Evolutionary conservation across 108 stramenopile species (phyloP).

Genomic region (Thalassiosira profunda): DNA sequence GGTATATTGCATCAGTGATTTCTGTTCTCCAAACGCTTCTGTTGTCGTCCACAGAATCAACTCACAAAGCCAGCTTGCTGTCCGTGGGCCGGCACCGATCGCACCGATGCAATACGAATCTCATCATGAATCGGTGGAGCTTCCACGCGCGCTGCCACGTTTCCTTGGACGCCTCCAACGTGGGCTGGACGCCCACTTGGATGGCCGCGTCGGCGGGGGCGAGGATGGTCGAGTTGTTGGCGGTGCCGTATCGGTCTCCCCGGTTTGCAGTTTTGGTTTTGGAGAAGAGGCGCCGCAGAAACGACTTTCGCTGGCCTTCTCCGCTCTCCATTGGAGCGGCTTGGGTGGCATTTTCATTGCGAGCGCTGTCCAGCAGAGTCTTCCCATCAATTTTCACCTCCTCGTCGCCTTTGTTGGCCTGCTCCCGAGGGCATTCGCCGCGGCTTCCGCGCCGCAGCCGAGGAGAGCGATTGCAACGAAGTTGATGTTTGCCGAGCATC

Average conservation of each 20-base stretch:
- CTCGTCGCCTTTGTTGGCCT: too few species aligned
- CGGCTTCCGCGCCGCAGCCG: too few species aligned
- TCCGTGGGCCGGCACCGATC: constrained; percentile 60
- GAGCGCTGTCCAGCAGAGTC: too few species aligned
- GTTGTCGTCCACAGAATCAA: neutral
- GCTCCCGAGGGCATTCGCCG: too few species aligned
- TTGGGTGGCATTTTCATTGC: too few species aligned
- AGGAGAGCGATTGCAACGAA: too few species aligned
- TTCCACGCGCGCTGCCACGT: constrained; percentile 70
- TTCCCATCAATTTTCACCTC: too few species aligned
- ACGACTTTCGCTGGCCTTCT: too few species aligned
- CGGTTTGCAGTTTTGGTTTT: too few species aligned
- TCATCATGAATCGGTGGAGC: constrained; percentile 42
- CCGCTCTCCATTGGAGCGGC: too few species aligned
- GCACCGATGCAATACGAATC: constrained; percentile 49
- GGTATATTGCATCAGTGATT: neutral
- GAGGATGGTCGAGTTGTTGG: constrained; percentile 44
- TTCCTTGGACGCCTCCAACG: constrained; percentile 36
- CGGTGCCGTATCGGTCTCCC: constrained; percentile 13
- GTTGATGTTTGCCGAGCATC: too few species aligned
- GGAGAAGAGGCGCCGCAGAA: too few species aligned
- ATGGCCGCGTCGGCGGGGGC: constrained; percentile 33
- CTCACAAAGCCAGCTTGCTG: constrained; percentile 50
- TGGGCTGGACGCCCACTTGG: constrained; percentile 43
- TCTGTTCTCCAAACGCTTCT: neutral